Percentiles rank a stretch among this genome's conserved stretches.
phyloP scores from a whole-genome alignment of 352 stramenopile genomes.

The Thraustochytrium sp. region DNA sequence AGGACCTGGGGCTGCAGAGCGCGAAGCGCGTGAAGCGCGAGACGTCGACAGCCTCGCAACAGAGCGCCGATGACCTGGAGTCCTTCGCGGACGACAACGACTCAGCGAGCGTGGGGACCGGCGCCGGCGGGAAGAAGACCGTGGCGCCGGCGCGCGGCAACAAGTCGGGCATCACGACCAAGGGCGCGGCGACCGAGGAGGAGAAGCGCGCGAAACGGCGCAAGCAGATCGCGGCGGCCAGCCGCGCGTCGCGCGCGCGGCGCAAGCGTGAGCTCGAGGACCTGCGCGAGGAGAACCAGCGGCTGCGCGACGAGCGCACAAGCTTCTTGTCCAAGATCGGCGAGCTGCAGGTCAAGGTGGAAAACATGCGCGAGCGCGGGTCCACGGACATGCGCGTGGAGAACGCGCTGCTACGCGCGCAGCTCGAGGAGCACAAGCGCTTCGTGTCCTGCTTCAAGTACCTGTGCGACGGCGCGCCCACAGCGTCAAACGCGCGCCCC shows the following conservation, averaged over 20 bases:
- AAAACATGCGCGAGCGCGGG: slow-evolving; percentile 5
- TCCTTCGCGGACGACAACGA: neutral
- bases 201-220: slow-evolving; percentile 3
- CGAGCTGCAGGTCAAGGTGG: slow-evolving; percentile 32
- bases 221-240: slow-evolving; percentile 37
- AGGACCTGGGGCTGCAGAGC: too few relatives aligned
- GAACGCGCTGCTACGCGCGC: slow-evolving; percentile 4
- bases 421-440: slow-evolving; percentile 40
- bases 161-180: slow-evolving; percentile 22
- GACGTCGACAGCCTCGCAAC: neutral
- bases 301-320: slow-evolving; percentile 6
- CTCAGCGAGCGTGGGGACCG: neutral
- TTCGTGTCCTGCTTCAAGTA: slow-evolving; percentile 31
- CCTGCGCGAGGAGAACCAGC: slow-evolving; percentile 25
- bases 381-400: slow-evolving; percentile 19
- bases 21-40: neutral
- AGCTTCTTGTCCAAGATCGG: slow-evolving; percentile 23
- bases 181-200: neutral
- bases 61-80: neutral
- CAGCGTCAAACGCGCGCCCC: neutral
- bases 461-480: slow-evolving; percentile 3
- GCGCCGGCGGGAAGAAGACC: neutral
- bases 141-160: neutral
- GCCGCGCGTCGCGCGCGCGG: neutral
- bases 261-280: slow-evolving; percentile 36